Evolutionary conservation across 1,284 basidiomycete species (phyloP).

Genomic region (Xerocomus alliaceus): DNA sequence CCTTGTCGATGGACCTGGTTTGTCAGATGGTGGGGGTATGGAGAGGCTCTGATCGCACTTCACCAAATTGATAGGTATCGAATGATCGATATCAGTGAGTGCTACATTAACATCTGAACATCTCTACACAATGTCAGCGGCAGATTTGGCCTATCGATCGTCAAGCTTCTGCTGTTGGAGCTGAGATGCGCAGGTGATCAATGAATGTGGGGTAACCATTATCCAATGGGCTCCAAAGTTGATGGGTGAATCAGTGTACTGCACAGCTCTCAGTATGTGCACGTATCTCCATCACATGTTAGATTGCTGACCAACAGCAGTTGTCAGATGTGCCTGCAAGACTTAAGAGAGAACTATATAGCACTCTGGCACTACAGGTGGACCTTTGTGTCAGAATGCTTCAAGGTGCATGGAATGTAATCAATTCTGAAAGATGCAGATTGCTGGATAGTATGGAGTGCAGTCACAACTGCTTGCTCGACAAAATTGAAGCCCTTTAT

Average conservation of each 20-base stretch:
- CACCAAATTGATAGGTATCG: neutral
- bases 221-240: constrained; percentile 36
- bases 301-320: too few relatives aligned
- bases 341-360: constrained; percentile 47
- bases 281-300: neutral
- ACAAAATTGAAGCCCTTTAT: too few relatives aligned
- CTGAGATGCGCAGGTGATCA: constrained; percentile 25
- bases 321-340: constrained; percentile 41
- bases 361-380: constrained; percentile 43
- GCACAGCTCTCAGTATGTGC: constrained; percentile 5
- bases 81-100: neutral
- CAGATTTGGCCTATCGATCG: constrained; percentile 41
- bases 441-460: too few relatives aligned
- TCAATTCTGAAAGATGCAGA: too few relatives aligned
- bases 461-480: too few relatives aligned
- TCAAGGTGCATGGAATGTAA: too few relatives aligned
- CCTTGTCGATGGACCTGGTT: neutral
- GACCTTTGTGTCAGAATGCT: too few relatives aligned
- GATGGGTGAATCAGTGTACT: too few relatives aligned
- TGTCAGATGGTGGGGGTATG: neutral
- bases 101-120: too few relatives aligned
- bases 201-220: constrained; percentile 32
- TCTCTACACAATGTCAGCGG: constrained; percentile 18
- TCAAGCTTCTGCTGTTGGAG: constrained; percentile 28
- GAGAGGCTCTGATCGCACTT: neutral